Evolutionary conservation across 805 yeast species (phyloP).

Genomic region (Kluyveromyces starmeri): DNA sequence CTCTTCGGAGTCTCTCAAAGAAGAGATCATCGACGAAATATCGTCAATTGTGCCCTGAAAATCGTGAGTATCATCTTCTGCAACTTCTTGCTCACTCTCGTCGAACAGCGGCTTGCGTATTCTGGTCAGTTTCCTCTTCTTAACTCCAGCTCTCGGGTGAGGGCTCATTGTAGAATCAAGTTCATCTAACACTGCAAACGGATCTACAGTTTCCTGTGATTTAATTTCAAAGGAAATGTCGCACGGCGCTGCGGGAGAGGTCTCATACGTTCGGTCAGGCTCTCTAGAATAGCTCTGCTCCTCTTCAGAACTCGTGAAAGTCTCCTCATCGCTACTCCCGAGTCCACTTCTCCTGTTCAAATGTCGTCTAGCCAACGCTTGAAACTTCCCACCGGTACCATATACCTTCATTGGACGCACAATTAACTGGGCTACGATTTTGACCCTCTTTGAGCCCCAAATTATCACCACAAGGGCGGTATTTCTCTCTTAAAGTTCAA

Average conservation of each 20-base stretch:
- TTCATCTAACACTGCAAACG: slow-evolving; percentile 20
- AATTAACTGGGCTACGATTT: too few relatives aligned
- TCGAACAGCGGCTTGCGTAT: neutral
- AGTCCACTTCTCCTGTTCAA: neutral
- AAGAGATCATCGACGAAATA: slow-evolving; percentile 6
- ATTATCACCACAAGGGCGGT: too few relatives aligned
- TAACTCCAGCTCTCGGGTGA: neutral
- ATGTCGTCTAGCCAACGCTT: neutral
- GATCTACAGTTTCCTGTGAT: too few relatives aligned
- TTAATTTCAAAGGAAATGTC: too few relatives aligned
- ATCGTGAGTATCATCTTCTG: slow-evolving; percentile 2
- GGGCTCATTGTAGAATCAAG: slow-evolving; percentile 7
- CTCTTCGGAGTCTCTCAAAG: slow-evolving; percentile 6
- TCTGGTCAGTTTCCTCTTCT: slow-evolving; percentile 13
- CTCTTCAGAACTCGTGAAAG: neutral
- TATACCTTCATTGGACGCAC: slow-evolving; percentile 1
- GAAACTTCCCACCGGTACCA: neutral
- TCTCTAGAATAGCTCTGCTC: neutral
- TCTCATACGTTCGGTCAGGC: neutral
- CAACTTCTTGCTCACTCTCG: slow-evolving; percentile 2
- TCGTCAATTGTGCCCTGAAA: slow-evolving; percentile 9
- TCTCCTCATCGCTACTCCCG: slow-evolving; percentile 1
- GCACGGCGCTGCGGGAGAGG: neutral
- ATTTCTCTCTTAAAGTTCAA: too few relatives aligned
- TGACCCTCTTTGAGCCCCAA: too few relatives aligned